A percentile compares a stretch with the other conserved stretches of the same genome.
Evolutionary conservation across 495 filamentous ascomycete species (phyloP).

Genomic region (Xylaria castorea): DNA sequence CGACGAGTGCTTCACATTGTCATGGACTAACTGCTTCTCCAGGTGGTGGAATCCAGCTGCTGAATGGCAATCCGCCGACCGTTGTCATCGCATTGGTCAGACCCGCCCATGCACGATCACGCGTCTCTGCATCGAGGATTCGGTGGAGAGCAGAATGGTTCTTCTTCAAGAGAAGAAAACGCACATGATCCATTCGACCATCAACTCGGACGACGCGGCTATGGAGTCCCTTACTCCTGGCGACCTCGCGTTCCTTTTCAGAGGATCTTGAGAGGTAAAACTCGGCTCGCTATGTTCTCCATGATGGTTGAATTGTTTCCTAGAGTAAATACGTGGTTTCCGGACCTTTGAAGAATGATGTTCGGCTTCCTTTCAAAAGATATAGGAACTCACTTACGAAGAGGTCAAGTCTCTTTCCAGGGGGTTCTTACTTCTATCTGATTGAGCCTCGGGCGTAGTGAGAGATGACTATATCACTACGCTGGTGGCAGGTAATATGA

Average conservation of each 20-base stretch:
- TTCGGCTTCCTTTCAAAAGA: not conserved
- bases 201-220: slow-evolving; percentile 86
- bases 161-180: slow-evolving; percentile 97
- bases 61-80: slow-evolving; percentile 96
- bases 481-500: not conserved
- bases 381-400: not conserved
- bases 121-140: slow-evolving; percentile 92
- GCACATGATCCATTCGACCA: slow-evolving; percentile 92
- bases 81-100: slow-evolving; percentile 97
- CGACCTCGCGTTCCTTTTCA: slow-evolving; percentile 95
- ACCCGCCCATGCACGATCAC: slow-evolving; percentile 93
- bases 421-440: not conserved
- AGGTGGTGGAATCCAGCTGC: slow-evolving; percentile 98
- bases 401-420: not conserved
- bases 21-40: slow-evolving; percentile 33
- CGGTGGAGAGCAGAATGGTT: slow-evolving; percentile 92
- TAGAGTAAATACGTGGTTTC: not conserved
- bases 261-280: slow-evolving; percentile 54
- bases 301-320: not conserved
- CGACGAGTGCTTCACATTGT: slow-evolving; percentile 30
- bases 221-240: slow-evolving; percentile 88
- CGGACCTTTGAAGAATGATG: not conserved
- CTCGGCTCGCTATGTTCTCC: not conserved
- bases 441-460: slow-evolving; percentile 5
- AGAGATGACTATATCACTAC: not conserved